Conservation (phyloP, 176 grass and related monocot genomes). For the Avena eriantha region DNA sequence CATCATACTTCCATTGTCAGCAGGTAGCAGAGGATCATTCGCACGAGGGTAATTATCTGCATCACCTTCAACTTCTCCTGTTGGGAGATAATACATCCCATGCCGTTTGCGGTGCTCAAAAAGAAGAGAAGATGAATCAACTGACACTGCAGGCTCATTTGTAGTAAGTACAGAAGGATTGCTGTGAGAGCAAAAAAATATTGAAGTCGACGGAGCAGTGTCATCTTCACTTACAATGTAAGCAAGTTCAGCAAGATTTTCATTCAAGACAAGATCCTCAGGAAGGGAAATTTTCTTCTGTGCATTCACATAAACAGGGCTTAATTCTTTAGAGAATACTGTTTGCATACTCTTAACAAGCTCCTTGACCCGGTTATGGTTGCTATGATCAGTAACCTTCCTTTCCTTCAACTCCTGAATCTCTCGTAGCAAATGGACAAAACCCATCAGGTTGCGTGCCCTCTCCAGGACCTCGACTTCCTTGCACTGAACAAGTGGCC, state of each 20-base stretch:
- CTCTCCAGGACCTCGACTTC: constrained; percentile 92
- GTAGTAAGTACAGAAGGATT: constrained; percentile 32
- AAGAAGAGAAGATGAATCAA: constrained; percentile 65
- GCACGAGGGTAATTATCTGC: constrained; percentile 70
- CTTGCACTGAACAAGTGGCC: constrained; percentile 64
- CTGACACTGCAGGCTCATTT: constrained; percentile 47
- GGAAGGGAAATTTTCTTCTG: constrained; percentile 67
- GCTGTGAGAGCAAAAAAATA: constrained; percentile 51
- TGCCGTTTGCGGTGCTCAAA: constrained; percentile 87
- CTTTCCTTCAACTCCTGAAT: constrained; percentile 53
- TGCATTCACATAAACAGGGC: constrained; percentile 78
- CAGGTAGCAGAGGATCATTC: constrained; percentile 64
- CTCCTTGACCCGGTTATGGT: constrained; percentile 40
- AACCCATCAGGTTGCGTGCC: constrained; percentile 73
- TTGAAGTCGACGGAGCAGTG: constrained; percentile 45
- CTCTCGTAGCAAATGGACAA: constrained; percentile 53
- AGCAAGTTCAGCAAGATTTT: constrained; percentile 61
- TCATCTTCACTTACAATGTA: constrained; percentile 59
- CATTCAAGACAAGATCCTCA: constrained; percentile 60
- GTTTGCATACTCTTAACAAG: constrained; percentile 57
- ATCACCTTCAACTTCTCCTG: constrained; percentile 58
- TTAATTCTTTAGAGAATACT: constrained; percentile 80
- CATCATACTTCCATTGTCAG: constrained; percentile 40
- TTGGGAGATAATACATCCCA: constrained; percentile 79
- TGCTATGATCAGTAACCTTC: constrained; percentile 39